phyloP scores from a whole-genome alignment of 306 rosid genomes.

The Quercus dentata region DNA sequence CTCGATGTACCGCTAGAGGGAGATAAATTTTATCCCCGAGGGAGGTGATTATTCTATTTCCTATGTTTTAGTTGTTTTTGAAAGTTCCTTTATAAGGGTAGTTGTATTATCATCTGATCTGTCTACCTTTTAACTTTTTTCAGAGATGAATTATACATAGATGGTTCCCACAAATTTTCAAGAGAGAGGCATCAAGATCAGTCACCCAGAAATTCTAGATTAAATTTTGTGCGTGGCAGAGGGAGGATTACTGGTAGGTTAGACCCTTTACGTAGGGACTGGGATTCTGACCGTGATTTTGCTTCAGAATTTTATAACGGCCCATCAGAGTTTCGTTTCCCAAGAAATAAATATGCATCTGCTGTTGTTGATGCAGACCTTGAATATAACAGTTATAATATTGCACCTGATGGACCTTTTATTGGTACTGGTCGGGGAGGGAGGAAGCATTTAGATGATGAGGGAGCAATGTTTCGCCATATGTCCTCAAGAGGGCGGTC shows the following conservation, averaged over 20 bases:
- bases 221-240: constrained; percentile 67
- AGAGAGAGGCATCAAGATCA: constrained; percentile 70
- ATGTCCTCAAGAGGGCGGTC: constrained; percentile 71
- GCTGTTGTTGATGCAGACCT: constrained; percentile 42
- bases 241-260: constrained; percentile 46
- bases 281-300: constrained; percentile 63
- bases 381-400: constrained; percentile 51
- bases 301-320: constrained; percentile 58
- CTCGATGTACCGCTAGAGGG: constrained; percentile 39
- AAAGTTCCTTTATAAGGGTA: not conserved
- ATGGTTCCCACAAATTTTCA: constrained; percentile 50
- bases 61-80: not conserved
- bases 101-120: constrained; percentile 10
- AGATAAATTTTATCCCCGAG: constrained; percentile 49
- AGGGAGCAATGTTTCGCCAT: constrained; percentile 34
- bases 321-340: constrained; percentile 54
- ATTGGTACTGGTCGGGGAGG: constrained; percentile 61
- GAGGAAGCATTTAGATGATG: constrained; percentile 62
- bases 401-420: constrained; percentile 52
- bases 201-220: constrained; percentile 57
- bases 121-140: constrained; percentile 22
- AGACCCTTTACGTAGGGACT: constrained; percentile 43
- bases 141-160: constrained; percentile 68
- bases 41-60: constrained; percentile 60
- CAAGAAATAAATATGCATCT: constrained; percentile 65